These are phyloP conservation scores for Thecaphora thlaspeos DNA, from an alignment of 1,284 basidiomycete genomes.

Conservation along the genomic window DNA sequence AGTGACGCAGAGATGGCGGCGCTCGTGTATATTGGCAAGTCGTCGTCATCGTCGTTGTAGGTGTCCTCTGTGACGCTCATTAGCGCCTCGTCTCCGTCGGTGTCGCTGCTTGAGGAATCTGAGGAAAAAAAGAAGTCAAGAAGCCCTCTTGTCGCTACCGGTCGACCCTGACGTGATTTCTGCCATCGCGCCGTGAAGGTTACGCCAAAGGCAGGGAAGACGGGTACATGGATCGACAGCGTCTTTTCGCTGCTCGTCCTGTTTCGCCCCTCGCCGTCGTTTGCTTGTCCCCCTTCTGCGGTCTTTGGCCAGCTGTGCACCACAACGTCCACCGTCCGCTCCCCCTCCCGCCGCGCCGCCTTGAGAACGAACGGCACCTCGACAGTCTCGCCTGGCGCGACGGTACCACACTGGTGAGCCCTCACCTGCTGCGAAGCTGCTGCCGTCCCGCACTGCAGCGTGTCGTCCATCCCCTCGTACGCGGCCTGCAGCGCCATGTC, in stretches of 20 bases:
- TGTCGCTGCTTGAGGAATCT: neutral
- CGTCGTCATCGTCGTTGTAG: neutral
- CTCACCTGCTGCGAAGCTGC: neutral
- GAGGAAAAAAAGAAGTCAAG: neutral
- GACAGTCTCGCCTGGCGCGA: constrained; percentile 5
- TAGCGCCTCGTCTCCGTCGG: neutral
- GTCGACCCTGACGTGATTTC: neutral
- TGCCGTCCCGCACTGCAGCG: constrained; percentile 3
- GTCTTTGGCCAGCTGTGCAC: neutral
- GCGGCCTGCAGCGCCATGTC: constrained; percentile 18
- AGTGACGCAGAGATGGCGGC: no score
- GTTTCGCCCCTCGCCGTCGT: no score
- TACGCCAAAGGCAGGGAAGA: neutral
- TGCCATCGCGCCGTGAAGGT: neutral
- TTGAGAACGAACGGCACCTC: constrained; percentile 3
- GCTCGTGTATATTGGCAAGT: no score
- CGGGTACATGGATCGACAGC: neutral
- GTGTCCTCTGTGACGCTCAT: no score
- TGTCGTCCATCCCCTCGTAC: constrained; percentile 20
- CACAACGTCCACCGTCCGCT: neutral
- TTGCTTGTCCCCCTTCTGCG: no score
- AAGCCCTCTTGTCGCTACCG: neutral
- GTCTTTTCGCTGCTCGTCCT: neutral
- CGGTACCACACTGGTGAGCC: constrained; percentile 8
- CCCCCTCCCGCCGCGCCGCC: neutral